Conservation (phyloP, 441 rosid genomes). For the Biscutella laevigata region DNA sequence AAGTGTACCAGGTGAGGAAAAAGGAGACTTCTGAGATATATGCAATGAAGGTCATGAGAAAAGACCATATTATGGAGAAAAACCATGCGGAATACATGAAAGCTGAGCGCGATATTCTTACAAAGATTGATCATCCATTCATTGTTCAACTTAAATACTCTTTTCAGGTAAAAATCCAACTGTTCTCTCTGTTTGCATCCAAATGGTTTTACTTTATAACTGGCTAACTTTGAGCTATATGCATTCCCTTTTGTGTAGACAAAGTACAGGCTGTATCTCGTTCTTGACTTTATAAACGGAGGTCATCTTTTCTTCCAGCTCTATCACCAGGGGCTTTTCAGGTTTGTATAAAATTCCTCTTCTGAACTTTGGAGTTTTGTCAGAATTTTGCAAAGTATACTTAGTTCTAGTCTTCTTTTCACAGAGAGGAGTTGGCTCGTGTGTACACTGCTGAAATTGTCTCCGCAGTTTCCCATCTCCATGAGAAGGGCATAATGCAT, state of each 20-base stretch:
- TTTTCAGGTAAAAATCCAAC: constrained; percentile 52
- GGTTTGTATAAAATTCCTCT: constrained; percentile 29
- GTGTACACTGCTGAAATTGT: constrained; percentile 83
- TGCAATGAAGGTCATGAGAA: constrained; percentile 97
- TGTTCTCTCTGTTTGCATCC: background rate
- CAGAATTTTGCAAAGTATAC: constrained; percentile 5
- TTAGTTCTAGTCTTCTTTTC: constrained; percentile 13
- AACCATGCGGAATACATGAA: constrained; percentile 91
- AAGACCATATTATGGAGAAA: constrained; percentile 86
- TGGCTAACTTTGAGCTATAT: background rate
- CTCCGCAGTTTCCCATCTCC: constrained; percentile 88
- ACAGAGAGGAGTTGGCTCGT: constrained; percentile 90
- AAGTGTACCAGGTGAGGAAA: constrained; percentile 85
- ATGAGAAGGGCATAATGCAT: constrained; percentile 91
- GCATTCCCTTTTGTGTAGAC: constrained; percentile 43
- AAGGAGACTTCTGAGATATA: constrained; percentile 70
- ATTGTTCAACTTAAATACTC: constrained; percentile 82
- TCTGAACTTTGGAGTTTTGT: background rate
- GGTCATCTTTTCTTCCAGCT: constrained; percentile 98
- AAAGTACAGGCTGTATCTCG: constrained; percentile 77
- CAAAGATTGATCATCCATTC: constrained; percentile 79
- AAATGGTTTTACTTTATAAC: background rate
- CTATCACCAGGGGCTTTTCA: constrained; percentile 88
- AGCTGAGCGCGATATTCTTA: constrained; percentile 85
- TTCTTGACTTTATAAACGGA: constrained; percentile 86